A percentile compares a stretch with the other conserved stretches of the same genome.
phyloP scores from a whole-genome alignment of 106 monocot species.

The Iris macrosiphon region DNA sequence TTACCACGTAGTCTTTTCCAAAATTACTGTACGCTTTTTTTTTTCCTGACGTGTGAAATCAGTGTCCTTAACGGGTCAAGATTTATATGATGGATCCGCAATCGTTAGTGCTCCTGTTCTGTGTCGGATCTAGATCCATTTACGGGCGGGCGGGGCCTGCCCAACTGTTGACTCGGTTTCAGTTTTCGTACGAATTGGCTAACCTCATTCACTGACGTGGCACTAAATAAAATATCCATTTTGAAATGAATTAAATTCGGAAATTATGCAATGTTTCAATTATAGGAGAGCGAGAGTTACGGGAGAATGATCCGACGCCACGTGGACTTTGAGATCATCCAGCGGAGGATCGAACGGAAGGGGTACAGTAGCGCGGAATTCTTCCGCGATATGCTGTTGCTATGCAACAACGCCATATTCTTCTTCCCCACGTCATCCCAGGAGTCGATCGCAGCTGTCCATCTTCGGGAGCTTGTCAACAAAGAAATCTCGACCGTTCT shows the following conservation, averaged over 20 bases:
- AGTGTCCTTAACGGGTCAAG: too few relatives aligned
- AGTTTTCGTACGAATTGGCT: background rate
- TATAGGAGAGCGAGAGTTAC: constrained; percentile 57
- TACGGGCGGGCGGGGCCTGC: too few relatives aligned
- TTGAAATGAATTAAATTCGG: background rate
- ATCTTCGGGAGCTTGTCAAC: constrained; percentile 35
- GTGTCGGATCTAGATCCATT: background rate
- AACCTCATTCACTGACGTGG: background rate
- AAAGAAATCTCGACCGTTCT: constrained; percentile 15
- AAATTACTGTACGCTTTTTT: background rate
- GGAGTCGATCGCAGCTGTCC: constrained; percentile 41
- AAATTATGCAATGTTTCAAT: background rate
- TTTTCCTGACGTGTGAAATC: background rate
- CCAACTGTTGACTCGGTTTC: too few relatives aligned
- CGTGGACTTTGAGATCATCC: constrained; percentile 70
- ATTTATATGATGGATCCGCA: too few relatives aligned
- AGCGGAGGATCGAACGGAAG: constrained; percentile 21
- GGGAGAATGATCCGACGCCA: constrained; percentile 49
- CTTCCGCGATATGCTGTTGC: constrained; percentile 74
- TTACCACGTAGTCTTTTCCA: background rate
- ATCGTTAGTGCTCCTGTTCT: too few relatives aligned
- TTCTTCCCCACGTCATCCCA: constrained; percentile 56
- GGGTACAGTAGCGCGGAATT: constrained; percentile 30
- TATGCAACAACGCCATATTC: constrained; percentile 75
- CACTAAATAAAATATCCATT: too few relatives aligned